Evolutionary conservation across 1,139 yeast genomes (phyloP).

Genomic region (Pichia cactophila): DNA sequence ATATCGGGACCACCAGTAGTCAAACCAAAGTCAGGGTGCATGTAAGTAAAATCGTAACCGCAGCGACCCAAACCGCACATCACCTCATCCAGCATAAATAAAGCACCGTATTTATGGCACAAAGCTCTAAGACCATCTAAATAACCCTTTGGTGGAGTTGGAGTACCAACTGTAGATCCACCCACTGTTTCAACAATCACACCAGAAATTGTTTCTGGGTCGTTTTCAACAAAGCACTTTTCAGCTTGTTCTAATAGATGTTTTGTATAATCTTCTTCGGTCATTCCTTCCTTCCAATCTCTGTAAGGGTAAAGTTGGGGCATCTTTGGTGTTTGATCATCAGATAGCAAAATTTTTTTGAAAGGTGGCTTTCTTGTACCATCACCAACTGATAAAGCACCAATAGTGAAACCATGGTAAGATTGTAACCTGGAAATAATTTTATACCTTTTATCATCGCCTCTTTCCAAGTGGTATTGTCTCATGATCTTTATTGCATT

Average conservation of each 20-base stretch:
- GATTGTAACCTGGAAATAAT: conserved; percentile 46
- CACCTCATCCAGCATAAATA: conserved; percentile 54
- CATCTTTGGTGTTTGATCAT: conserved; percentile 38
- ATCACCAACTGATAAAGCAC: conserved; percentile 44
- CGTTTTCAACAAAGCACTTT: conserved; percentile 40
- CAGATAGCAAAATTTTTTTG: conserved; percentile 35
- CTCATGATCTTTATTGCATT: conserved; percentile 44
- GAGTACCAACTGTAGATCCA: conserved; percentile 53
- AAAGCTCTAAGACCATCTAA: conserved; percentile 45
- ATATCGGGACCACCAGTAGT: conserved; percentile 48
- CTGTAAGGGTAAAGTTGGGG: conserved; percentile 46
- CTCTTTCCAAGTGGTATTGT: conserved; percentile 45
- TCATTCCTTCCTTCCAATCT: conserved; percentile 38
- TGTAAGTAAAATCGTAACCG: conserved; percentile 29
- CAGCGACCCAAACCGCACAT: conserved; percentile 61
- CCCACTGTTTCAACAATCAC: conserved; percentile 49
- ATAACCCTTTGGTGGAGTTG: conserved; percentile 50
- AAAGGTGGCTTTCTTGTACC: conserved; percentile 36
- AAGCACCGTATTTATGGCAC: conserved; percentile 51
- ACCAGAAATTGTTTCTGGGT: conserved; percentile 48
- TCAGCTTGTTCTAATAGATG: conserved; percentile 42
- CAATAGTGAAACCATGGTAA: conserved; percentile 54
- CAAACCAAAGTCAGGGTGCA: conserved; percentile 27
- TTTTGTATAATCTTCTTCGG: conserved; percentile 42
- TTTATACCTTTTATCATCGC: conserved; percentile 41